Evolutionary conservation across 2,329 filamentous ascomycete species (phyloP), one percentile per base, ranked within the genome.

Genomic region (Penicillium sp.): DNA sequence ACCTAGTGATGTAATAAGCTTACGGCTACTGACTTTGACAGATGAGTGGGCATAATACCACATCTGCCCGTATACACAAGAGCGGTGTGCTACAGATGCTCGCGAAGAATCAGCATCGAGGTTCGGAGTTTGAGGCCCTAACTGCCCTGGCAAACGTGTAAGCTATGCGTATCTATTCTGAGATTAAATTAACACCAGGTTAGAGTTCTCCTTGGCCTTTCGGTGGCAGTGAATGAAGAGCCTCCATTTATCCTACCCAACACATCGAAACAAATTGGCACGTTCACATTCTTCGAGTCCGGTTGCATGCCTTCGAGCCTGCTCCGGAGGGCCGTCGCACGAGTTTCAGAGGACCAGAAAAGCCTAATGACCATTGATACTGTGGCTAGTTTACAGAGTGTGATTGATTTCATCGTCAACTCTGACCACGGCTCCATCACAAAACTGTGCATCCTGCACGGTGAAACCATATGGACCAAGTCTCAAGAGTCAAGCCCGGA

Each of bases 91-190:
- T 56, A 19, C 26, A 48, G 5, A 31, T 56, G 29, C 15, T 56
- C 19, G 45, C n/a, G 21, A n/a, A 21, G 17, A 48, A 19, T 3
- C 44, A 44, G 23, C 7, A 56, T 29, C 19, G 9, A 7, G 54
- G 21, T 11, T 13, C 44, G n/a, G 54, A 56, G 31, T 48, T 48
- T 35, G 23, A 23, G 35, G 17, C 11, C 5, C n/a, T 56, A 4
- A 56, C 31, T 3, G 54, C 26, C n/a, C 26, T 56, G 13, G 45
- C 21, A 5, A 56, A 56, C 54, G 2, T 48, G 54, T 56, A 56
- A 35, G 54, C n/a, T 29, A 50, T 19, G 3, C 13, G 26, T 21
- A 17, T 5, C 11, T 15, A 15, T 17, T 5, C 8, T 41, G 8
- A 5, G 35, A 8, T 41, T 5, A 5, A 41, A 41, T 5, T 41